Evolutionary conservation across 1,139 yeast genomes (phyloP).

Genomic region (Saccharomyces hybrid): DNA sequence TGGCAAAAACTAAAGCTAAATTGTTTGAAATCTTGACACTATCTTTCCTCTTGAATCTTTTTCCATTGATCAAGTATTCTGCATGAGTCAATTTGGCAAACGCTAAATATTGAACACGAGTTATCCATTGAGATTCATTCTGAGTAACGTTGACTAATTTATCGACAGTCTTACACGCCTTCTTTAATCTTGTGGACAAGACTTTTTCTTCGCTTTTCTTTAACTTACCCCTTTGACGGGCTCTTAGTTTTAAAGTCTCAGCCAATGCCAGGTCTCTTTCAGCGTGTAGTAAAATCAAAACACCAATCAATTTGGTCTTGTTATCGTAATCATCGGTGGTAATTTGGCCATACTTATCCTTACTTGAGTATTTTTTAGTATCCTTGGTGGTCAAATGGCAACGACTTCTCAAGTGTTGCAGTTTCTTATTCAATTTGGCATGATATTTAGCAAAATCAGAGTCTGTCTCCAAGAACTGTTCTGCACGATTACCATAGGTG

Average conservation of each 20-base stretch:
- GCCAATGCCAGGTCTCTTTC: constrained; percentile 30
- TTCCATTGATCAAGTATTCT: constrained; percentile 33
- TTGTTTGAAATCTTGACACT: constrained; percentile 19
- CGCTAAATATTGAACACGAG: constrained; percentile 49
- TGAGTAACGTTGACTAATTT: constrained; percentile 40
- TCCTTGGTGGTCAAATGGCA: constrained; percentile 27
- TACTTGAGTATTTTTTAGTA: constrained; percentile 25
- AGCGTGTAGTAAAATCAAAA: constrained; percentile 23
- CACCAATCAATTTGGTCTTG: constrained; percentile 26
- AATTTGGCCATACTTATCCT: constrained; percentile 22
- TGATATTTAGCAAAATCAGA: constrained; percentile 28
- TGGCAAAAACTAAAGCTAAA: constrained; percentile 23
- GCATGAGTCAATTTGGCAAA: constrained; percentile 59
- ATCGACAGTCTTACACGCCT: constrained; percentile 43
- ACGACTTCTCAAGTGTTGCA: constrained; percentile 27
- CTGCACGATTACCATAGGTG: constrained; percentile 29
- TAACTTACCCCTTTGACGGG: constrained; percentile 26
- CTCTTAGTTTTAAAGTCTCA: constrained; percentile 26
- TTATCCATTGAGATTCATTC: constrained; percentile 32
- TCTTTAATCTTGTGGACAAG: constrained; percentile 60
- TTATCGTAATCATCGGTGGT: constrained; percentile 23
- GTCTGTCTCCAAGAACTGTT: constrained; percentile 27
- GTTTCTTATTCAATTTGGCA: constrained; percentile 26
- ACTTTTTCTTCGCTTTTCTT: constrained; percentile 38
- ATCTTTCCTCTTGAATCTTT: constrained; percentile 46